Percentiles rank a stretch among this genome's conserved stretches.
Conservation (phyloP, 495 filamentous ascomycete genomes). For the Penicillium mononematosum region DNA sequence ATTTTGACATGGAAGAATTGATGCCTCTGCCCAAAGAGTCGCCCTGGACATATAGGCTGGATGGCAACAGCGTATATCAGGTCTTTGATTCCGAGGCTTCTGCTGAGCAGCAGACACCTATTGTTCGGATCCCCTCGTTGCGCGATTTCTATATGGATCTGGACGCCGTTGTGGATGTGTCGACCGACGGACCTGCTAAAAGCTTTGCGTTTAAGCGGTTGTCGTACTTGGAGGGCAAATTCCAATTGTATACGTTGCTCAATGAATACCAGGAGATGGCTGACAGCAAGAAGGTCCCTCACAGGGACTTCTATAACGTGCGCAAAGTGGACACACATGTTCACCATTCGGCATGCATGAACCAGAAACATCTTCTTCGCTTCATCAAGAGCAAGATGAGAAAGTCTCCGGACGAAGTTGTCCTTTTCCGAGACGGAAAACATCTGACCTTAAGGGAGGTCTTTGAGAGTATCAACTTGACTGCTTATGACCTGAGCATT, state of each 20-base stretch:
- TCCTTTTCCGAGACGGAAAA: constrained; percentile 90
- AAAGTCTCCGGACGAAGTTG: constrained; percentile 90
- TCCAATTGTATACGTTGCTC: constrained; percentile 85
- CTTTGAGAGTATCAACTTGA: constrained; percentile 95
- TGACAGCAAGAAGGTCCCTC: constrained; percentile 94
- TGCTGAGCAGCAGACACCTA: constrained; percentile 60
- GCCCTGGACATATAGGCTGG: constrained; percentile 69
- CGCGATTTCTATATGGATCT: constrained; percentile 94
- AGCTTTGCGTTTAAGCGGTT: constrained; percentile 93
- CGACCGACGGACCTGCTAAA: constrained; percentile 92
- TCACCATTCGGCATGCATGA: constrained; percentile 99
- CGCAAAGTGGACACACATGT: constrained; percentile 98
- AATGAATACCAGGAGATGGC: constrained; percentile 98
- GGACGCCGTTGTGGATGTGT: constrained; percentile 78
- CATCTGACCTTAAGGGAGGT: constrained; percentile 88
- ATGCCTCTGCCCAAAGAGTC: constrained; percentile 66
- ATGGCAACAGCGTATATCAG: constrained; percentile 85
- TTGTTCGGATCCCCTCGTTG: constrained; percentile 80
- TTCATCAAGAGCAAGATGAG: constrained; percentile 99
- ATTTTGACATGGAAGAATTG: constrained; percentile 79
- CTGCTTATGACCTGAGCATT: constrained; percentile 96
- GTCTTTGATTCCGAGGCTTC: constrained; percentile 68
- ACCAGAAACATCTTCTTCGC: constrained; percentile 94
- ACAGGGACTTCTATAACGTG: constrained; percentile 98
- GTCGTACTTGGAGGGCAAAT: constrained; percentile 94